phyloP scores from a whole-genome alignment of 495 filamentous ascomycete genomes.

The Cairneyella variabilis region DNA sequence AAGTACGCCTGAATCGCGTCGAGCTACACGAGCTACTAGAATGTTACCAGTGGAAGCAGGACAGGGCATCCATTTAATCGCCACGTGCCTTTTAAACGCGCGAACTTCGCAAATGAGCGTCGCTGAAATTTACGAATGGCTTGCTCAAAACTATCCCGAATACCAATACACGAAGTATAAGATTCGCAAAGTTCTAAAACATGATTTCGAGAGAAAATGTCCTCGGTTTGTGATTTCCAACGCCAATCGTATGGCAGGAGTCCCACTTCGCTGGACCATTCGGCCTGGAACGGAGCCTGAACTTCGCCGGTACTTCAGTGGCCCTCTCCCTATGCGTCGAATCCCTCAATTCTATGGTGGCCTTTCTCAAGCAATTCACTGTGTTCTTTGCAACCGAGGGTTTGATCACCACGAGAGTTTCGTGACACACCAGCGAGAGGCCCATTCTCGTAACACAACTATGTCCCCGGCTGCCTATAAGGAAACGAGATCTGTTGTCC shows the following conservation, averaged over 20 bases:
- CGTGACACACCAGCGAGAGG: constrained; percentile 5
- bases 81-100: constrained; percentile 4
- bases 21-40: constrained; percentile 1
- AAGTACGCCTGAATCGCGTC: neutral
- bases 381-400: constrained; percentile 1
- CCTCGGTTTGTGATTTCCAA: constrained; percentile 17
- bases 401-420: constrained; percentile 6
- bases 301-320: constrained; percentile 7
- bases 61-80: neutral
- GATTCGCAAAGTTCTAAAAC: constrained; percentile 13
- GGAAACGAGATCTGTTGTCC: too few relatives aligned
- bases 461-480: neutral
- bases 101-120: constrained; percentile 9
- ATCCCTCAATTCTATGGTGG: constrained; percentile 8
- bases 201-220: constrained; percentile 14
- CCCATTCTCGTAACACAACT: neutral
- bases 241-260: constrained; percentile 4
- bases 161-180: constrained; percentile 21
- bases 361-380: constrained; percentile 7
- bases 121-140: constrained; percentile 14
- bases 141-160: constrained; percentile 12
- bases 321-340: constrained; percentile 8
- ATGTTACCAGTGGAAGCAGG: constrained; percentile 1
- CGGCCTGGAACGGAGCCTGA: constrained; percentile 9
- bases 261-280: constrained; percentile 8